Evolutionary conservation across 1,284 basidiomycete genomes (phyloP).

Genomic region (Ceratobasidium sp.): DNA sequence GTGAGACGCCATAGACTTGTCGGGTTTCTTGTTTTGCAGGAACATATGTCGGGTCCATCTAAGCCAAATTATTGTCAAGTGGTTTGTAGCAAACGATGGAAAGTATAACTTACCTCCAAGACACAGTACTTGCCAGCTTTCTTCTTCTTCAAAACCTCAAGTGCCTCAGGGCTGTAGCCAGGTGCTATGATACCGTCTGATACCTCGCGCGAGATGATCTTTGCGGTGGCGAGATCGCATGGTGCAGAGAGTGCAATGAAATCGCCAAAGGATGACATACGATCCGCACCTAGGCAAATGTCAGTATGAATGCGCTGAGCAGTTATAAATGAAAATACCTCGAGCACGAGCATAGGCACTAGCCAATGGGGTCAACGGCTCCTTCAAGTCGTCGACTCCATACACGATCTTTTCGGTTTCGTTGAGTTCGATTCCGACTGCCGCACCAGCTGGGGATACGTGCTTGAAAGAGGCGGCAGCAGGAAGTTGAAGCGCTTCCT

Average conservation of each 20-base stretch:
- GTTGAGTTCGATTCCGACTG: conserved; percentile 86
- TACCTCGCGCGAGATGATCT: conserved; percentile 97
- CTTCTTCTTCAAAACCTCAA: conserved; percentile 94
- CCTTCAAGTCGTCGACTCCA: conserved; percentile 94
- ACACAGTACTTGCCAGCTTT: conserved; percentile 99
- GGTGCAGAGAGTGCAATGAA: conserved; percentile 95
- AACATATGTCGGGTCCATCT: conserved; percentile 87
- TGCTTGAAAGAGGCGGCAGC: conserved; percentile 99
- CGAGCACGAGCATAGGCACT: conserved; percentile 96
- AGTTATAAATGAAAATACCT: conserved; percentile 60
- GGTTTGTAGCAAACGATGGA: too few relatives aligned
- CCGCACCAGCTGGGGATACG: conserved; percentile 96
- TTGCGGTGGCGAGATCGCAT: conserved; percentile 93
- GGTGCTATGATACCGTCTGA: conserved; percentile 98
- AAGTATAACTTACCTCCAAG: conserved; percentile 72
- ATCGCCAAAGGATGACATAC: conserved; percentile 99
- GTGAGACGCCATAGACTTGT: conserved; percentile 92
- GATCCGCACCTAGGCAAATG: conserved; percentile 79
- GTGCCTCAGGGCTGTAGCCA: conserved; percentile 87
- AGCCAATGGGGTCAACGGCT: conserved; percentile 88
- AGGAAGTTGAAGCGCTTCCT: conserved; percentile 85
- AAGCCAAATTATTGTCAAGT: too few relatives aligned
- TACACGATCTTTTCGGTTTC: conserved; percentile 94
- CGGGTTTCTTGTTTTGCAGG: conserved; percentile 88
- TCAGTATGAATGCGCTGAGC: conserved; percentile 35